Evolutionary conservation across 371 early-diverging fungal genomes (phyloP).

Genomic region (Smittium mucronatum): DNA sequence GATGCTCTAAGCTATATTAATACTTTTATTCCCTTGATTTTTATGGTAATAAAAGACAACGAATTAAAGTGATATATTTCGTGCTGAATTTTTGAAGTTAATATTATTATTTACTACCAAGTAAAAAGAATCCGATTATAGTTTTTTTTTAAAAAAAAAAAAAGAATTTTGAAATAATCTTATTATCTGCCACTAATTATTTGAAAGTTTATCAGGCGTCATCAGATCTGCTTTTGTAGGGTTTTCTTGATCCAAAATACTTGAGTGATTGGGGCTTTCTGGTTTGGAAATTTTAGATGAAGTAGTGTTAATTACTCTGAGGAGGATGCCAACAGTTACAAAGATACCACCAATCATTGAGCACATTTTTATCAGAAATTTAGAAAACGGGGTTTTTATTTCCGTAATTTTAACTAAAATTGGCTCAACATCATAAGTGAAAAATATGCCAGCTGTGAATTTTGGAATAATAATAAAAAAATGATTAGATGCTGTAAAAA

Average conservation of each 20-base stretch:
- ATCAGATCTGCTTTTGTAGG: constrained; percentile 9
- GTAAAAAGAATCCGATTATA: too few relatives aligned
- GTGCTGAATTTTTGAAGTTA: too few relatives aligned
- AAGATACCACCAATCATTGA: constrained; percentile 78
- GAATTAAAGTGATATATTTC: too few relatives aligned
- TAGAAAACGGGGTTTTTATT: constrained; percentile 41
- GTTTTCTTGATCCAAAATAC: constrained; percentile 4
- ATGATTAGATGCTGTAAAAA: neutral
- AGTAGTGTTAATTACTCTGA: neutral
- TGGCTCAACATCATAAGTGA: constrained; percentile 85
- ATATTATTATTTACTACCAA: too few relatives aligned
- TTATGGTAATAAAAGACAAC: too few relatives aligned
- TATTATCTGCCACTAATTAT: neutral
- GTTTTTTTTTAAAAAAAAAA: too few relatives aligned
- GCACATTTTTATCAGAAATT: constrained; percentile 71
- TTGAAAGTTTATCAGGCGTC: neutral
- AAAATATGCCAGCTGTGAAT: constrained; percentile 57
- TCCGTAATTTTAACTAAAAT: constrained; percentile 69
- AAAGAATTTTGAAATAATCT: neutral
- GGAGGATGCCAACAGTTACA: constrained; percentile 28
- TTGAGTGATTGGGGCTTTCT: too few relatives aligned
- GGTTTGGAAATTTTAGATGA: neutral
- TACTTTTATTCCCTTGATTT: too few relatives aligned
- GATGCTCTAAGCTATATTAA: too few relatives aligned
- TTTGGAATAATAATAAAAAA: neutral